Percentiles rank a stretch among this genome's conserved stretches.
Evolutionary conservation across 2,329 filamentous ascomycete species (phyloP).

Genomic region (Pyricularia pennisetigena): DNA sequence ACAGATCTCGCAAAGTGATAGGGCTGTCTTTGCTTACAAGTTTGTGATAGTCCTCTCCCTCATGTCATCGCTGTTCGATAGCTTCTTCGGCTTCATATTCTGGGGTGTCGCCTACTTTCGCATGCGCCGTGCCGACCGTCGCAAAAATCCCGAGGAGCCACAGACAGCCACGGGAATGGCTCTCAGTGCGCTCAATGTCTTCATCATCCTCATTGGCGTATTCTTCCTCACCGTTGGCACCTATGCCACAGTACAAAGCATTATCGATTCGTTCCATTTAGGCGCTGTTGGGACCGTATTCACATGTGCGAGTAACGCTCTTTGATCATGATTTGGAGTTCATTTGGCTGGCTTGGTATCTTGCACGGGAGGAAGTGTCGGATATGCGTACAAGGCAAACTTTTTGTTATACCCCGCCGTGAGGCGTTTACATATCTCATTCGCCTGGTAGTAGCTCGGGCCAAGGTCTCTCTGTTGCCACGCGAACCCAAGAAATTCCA

Average conservation of each 20-base stretch:
- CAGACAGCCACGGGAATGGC: constrained; percentile 34
- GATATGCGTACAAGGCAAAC: background rate
- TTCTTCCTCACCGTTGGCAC: constrained; percentile 77
- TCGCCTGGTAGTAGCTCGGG: too few species aligned
- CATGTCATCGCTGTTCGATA: constrained; percentile 86
- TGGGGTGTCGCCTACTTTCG: constrained; percentile 76
- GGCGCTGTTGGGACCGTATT: constrained; percentile 63
- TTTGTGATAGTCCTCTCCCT: constrained; percentile 45
- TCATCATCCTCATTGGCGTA: constrained; percentile 66
- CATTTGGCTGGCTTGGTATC: background rate
- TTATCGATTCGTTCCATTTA: constrained; percentile 60
- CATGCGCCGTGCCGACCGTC: constrained; percentile 59
- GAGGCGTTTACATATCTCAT: background rate
- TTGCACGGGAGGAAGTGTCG: background rate
- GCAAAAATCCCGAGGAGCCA: constrained; percentile 11
- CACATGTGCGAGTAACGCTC: constrained; percentile 59
- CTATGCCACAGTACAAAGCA: constrained; percentile 66
- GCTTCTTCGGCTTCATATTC: constrained; percentile 93
- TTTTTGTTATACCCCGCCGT: background rate
- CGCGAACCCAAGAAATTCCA: too few species aligned
- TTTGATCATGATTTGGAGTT: constrained; percentile 25
- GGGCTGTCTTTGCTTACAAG: background rate
- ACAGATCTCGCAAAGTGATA: background rate
- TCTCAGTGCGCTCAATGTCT: constrained; percentile 57
- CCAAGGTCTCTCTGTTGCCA: too few species aligned